Percentiles rank a stretch among this genome's conserved stretches.
Evolutionary conservation across 768 basidiomycete species (phyloP).

Genomic region (Mycena venus): DNA sequence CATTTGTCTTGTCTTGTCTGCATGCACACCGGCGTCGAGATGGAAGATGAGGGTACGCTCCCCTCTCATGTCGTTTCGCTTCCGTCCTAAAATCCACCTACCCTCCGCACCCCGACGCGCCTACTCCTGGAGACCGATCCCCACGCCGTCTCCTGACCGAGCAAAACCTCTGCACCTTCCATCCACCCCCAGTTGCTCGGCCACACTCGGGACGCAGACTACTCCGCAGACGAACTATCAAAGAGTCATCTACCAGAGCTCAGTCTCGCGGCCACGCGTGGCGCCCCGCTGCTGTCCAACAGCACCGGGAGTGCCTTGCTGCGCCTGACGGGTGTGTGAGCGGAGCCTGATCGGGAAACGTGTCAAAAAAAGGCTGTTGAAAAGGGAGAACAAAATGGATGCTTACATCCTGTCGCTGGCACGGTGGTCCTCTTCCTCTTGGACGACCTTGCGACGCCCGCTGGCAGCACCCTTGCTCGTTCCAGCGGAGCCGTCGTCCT

Average conservation of each 20-base stretch:
- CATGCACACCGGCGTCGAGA: slow-evolving; percentile 9
- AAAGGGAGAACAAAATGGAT: slow-evolving; percentile 32
- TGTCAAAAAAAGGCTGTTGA: background rate
- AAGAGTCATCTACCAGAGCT: slow-evolving; percentile 65
- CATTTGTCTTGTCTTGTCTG: slow-evolving; percentile 12
- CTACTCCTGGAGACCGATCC: slow-evolving; percentile 8
- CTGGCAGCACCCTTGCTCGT: slow-evolving; percentile 73
- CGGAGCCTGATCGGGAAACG: slow-evolving; percentile 70
- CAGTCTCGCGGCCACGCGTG: slow-evolving; percentile 60
- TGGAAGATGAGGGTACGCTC: slow-evolving; percentile 1
- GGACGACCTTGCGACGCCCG: slow-evolving; percentile 83
- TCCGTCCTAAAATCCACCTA: slow-evolving; percentile 12
- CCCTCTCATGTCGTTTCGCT: slow-evolving; percentile 20
- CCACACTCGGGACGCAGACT: slow-evolving; percentile 58
- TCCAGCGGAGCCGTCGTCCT: slow-evolving; percentile 73
- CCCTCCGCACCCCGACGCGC: slow-evolving; percentile 3
- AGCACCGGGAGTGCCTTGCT: slow-evolving; percentile 68
- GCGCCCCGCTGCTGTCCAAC: slow-evolving; percentile 58
- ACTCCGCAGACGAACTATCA: slow-evolving; percentile 40
- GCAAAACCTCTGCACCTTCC: slow-evolving; percentile 56
- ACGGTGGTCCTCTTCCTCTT: slow-evolving; percentile 88
- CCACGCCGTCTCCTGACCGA: slow-evolving; percentile 27
- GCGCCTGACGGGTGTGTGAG: slow-evolving; percentile 88
- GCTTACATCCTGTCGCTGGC: slow-evolving; percentile 87
- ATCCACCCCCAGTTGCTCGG: slow-evolving; percentile 61